phyloP scores from a whole-genome alignment of 2,329 filamentous ascomycete species.

The Aspergillus phoenicis region DNA sequence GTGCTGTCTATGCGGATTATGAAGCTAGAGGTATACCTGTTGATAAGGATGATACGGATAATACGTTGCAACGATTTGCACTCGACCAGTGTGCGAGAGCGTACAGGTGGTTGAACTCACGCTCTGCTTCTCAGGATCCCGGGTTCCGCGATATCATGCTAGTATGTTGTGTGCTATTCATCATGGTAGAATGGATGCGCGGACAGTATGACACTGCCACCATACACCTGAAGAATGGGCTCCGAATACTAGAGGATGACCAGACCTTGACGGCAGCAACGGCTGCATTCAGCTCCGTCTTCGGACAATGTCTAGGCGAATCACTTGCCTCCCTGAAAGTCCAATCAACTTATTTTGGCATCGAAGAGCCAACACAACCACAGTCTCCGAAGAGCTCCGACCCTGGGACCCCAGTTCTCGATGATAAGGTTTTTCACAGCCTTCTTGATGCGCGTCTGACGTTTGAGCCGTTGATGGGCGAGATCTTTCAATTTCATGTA shows the following conservation, averaged over 20 bases:
- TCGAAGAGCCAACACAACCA: not conserved
- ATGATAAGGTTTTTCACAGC: not conserved
- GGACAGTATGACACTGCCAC: not conserved
- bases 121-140: not conserved
- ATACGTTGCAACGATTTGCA: not conserved
- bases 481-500: not conserved
- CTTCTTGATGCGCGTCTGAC: not conserved
- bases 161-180: not conserved
- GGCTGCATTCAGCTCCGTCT: not conserved
- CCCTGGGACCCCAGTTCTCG: not conserved
- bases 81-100: not conserved
- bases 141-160: not conserved
- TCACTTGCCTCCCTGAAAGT: not conserved
- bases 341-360: not conserved
- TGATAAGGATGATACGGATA: not conserved
- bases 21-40: not conserved
- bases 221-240: not conserved
- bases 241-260: not conserved
- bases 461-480: not conserved
- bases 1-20: not conserved
- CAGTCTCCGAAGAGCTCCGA: not conserved
- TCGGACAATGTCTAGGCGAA: not conserved
- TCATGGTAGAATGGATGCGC: not conserved
- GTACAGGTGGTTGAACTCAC: not conserved
- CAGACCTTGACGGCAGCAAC: not conserved